phyloP scores from a whole-genome alignment of 805 yeast species.

The Wickerhamiella occidentalis region DNA sequence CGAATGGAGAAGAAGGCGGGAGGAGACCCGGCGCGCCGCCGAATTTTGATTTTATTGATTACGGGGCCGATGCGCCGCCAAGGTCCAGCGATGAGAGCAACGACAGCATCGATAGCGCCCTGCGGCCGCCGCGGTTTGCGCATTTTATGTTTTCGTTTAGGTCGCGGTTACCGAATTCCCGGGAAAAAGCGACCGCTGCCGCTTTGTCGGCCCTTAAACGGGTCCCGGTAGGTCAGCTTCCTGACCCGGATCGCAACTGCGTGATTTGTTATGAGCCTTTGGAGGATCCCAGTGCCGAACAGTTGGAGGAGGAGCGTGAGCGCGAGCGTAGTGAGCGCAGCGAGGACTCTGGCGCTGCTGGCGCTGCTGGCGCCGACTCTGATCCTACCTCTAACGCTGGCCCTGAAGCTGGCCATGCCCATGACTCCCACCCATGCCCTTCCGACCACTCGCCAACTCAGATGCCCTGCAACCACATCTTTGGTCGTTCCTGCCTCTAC shows the following conservation, averaged over 20 bases:
- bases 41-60: background rate
- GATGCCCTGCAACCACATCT: slow-evolving; percentile 77
- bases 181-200: slow-evolving; percentile 4
- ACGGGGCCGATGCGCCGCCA: background rate
- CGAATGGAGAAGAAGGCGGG: background rate
- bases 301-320: background rate
- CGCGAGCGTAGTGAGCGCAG: background rate
- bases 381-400: background rate
- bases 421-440: slow-evolving; percentile 9
- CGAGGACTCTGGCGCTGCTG: background rate
- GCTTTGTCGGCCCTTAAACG: slow-evolving; percentile 6
- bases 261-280: slow-evolving; percentile 20
- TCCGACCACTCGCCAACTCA: slow-evolving; percentile 48
- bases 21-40: background rate
- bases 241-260: slow-evolving; percentile 16
- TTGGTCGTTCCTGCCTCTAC: slow-evolving; percentile 73
- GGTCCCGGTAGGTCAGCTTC: slow-evolving; percentile 9
- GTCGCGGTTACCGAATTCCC: background rate
- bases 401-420: no score
- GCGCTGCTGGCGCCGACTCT: background rate
- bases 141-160: slow-evolving; percentile 3
- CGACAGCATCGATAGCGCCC: background rate
- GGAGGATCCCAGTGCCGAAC: slow-evolving; percentile 4
- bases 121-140: slow-evolving; percentile 3
- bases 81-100: background rate